Conservation (phyloP, 2,329 filamentous ascomycete genomes). For the Ramularia collo-cygni region DNA sequence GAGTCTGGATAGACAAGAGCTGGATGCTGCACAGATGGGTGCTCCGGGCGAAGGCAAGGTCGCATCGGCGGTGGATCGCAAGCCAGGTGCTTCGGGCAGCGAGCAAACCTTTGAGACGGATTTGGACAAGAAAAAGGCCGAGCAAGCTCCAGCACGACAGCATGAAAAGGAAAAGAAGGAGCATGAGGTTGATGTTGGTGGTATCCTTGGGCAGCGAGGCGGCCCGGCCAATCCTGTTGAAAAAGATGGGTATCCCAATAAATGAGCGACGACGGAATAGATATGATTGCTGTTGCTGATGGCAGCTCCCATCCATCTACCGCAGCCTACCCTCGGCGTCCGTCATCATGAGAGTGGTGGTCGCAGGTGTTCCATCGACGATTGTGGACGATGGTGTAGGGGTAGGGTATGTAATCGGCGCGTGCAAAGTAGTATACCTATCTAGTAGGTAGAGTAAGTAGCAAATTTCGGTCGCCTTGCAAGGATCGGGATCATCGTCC, state of each 20-base stretch:
- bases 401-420: too few species aligned
- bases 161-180: slow-evolving; percentile 34
- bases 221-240: slow-evolving; percentile 37
- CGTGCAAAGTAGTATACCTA: too few species aligned
- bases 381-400: too few species aligned
- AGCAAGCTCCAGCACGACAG: slow-evolving; percentile 39
- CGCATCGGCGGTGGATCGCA: slow-evolving; percentile 34
- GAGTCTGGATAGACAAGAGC: slow-evolving; percentile 40
- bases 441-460: too few species aligned
- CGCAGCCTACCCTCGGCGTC: too few species aligned
- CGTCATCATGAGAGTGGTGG: too few species aligned
- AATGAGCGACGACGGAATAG: too few species aligned
- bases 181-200: slow-evolving; percentile 34
- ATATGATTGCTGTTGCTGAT: too few species aligned
- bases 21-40: slow-evolving; percentile 44
- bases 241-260: slow-evolving; percentile 28
- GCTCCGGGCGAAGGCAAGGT: slow-evolving; percentile 42
- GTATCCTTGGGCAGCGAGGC: slow-evolving; percentile 40
- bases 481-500: too few species aligned
- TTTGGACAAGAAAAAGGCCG: slow-evolving; percentile 45
- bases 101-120: slow-evolving; percentile 39
- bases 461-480: too few species aligned
- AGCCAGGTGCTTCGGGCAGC: slow-evolving; percentile 31
- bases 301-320: too few species aligned
- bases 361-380: too few species aligned